Conservation (phyloP, 2,329 filamentous ascomycete species). For the Neophaeococcomyces aloes region DNA sequence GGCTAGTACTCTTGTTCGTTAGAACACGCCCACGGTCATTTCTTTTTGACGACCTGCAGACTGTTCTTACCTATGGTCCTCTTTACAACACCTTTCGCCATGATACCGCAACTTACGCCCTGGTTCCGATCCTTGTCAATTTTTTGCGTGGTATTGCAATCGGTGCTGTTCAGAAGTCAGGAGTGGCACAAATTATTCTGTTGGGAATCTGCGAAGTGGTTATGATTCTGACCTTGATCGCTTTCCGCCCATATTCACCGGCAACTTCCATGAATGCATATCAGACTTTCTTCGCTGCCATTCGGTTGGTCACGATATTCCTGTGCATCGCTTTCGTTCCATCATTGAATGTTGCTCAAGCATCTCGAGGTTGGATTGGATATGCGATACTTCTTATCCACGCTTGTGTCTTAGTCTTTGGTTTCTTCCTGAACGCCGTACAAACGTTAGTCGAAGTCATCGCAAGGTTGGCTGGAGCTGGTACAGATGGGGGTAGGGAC, state of each 20-base stretch:
- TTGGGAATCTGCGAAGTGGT: constrained; percentile 92
- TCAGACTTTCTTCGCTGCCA: constrained; percentile 69
- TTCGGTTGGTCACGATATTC: constrained; percentile 66
- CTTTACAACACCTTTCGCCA: constrained; percentile 97
- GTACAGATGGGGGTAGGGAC: constrained; percentile 52
- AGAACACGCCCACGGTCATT: constrained; percentile 71
- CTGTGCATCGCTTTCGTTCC: constrained; percentile 78
- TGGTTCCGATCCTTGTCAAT: constrained; percentile 75
- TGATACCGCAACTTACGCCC: constrained; percentile 77
- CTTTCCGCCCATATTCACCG: constrained; percentile 79
- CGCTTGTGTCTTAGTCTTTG: constrained; percentile 72
- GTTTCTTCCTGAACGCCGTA: constrained; percentile 83
- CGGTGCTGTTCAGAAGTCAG: constrained; percentile 83
- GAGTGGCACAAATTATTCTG: constrained; percentile 83
- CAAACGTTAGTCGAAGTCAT: constrained; percentile 85
- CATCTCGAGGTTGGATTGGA: constrained; percentile 84
- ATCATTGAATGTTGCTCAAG: constrained; percentile 65
- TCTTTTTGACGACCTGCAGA: constrained; percentile 86
- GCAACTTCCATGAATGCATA: constrained; percentile 97
- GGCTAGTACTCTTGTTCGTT: constrained; percentile 72
- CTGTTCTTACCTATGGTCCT: constrained; percentile 78
- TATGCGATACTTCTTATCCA: constrained; percentile 85
- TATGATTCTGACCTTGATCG: constrained; percentile 72
- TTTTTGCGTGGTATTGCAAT: constrained; percentile 81
- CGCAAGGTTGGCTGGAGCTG: constrained; percentile 71